Evolutionary conservation across 2,329 filamentous ascomycete species (phyloP).

Genomic region (Kalaharituber pfeilii): DNA sequence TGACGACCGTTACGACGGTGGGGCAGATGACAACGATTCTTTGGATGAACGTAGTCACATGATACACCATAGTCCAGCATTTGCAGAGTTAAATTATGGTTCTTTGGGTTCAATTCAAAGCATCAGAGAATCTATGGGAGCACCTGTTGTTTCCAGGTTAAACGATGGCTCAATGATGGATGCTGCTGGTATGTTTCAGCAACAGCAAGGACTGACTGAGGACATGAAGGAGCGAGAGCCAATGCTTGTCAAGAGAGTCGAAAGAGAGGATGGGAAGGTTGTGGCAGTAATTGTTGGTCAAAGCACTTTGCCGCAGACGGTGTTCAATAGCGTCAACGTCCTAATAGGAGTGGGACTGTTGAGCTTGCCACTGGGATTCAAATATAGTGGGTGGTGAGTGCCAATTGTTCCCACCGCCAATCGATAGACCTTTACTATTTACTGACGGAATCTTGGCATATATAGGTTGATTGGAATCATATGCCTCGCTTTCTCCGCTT

Average conservation of each 20-base stretch:
- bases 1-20: constrained; percentile 2
- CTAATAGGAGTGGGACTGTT: constrained; percentile 51
- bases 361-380: constrained; percentile 67
- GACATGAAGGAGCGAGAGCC: constrained; percentile 42
- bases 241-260: constrained; percentile 51
- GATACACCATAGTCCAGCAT: neutral
- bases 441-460: neutral
- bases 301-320: constrained; percentile 85
- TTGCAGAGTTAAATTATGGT: constrained; percentile 39
- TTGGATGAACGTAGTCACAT: neutral
- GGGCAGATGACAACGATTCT: constrained; percentile 13
- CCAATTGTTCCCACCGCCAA: neutral
- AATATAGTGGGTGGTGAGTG: constrained; percentile 19
- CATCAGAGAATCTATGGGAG: constrained; percentile 8
- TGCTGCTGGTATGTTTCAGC: constrained; percentile 34
- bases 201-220: constrained; percentile 30
- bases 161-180: constrained; percentile 39
- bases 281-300: constrained; percentile 75
- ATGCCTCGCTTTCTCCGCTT: constrained; percentile 56
- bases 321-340: constrained; percentile 83
- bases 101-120: constrained; percentile 23
- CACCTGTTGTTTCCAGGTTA: constrained; percentile 13
- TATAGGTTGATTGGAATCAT: constrained; percentile 43
- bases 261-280: constrained; percentile 66
- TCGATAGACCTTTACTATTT: neutral